Evolutionary conservation across 2,329 filamentous ascomycete species (phyloP), one percentile per base, ranked within the genome.

Genomic region (Ophiostoma pallidulum): DNA sequence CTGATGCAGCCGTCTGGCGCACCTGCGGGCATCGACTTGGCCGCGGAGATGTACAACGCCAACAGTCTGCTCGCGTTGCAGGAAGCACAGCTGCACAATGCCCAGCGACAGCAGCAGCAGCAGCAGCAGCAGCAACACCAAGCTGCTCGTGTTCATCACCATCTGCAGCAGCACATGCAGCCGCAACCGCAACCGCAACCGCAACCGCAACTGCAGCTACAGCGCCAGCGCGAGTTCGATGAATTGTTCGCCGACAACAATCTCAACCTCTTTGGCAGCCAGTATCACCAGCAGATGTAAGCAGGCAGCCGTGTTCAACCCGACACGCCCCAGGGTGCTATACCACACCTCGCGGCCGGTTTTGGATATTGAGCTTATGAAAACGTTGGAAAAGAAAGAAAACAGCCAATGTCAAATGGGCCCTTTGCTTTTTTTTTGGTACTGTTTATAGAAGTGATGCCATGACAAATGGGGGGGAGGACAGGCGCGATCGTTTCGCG

Each of bases 21-120:
- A 5, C 40, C 44, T 8, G 43, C 42, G 3, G 50, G 48, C 8
- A 26, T 53, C 9, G 52, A 54, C 29, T 33, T 56, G 14, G 40
- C 49, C 1, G 36, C 48, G 4, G 50, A 53, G 7, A 50, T 54
- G 51, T 55, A 56, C 47, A 46, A 51, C 14, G 42, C 48, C 3
- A 45, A 44, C 32, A 51, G 42, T 26, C 35, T 56, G 33, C 45
- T 50, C 14, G 47, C 38, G 8, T 29, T 53, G 22, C 54, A 54
- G 24, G 48, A 53, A 18, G 35, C 44, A 3, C 46, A 51, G 13
- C 14, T 36, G 6, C 50, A 53, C 22, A 47, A 47, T 10, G 12
- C 45, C 2, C 49, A 52, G 19, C 49, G 48, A 38, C 45, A 47
- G 39, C 43, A 49, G 10, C 48, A 52, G 32, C 35, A 41, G n/a